These are phyloP conservation scores for Flaveria linearis DNA, from an alignment of 129 eudicot genomes.

Conservation along the genomic window DNA sequence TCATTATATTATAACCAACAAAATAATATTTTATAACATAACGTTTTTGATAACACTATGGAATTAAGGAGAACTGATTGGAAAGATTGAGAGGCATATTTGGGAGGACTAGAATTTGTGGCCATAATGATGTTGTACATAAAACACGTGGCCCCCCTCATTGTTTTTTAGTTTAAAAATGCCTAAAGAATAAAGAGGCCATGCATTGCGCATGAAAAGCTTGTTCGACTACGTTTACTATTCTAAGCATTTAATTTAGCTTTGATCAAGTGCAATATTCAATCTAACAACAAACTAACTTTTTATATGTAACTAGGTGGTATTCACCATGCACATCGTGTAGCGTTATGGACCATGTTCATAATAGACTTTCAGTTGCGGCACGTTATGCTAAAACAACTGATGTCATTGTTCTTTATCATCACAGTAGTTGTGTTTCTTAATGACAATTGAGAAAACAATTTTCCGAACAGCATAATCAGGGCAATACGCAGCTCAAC, in stretches of 20 bases:
- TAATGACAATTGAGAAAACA: no score
- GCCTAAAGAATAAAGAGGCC: slow-evolving; percentile 32
- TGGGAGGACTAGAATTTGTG: slow-evolving; percentile 29
- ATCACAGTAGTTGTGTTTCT: no score
- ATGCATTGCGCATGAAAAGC: slow-evolving; percentile 44
- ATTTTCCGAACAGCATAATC: no score
- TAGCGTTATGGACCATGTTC: no score
- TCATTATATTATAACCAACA: background rate
- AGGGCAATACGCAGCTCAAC: no score
- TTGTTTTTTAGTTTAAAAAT: slow-evolving; percentile 18
- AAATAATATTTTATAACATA: background rate
- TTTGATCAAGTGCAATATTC: background rate
- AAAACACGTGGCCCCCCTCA: slow-evolving; percentile 32
- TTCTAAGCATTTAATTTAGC: background rate
- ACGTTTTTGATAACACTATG: background rate
- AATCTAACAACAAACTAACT: background rate
- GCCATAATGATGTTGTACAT: slow-evolving; percentile 41
- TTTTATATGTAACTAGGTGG: background rate
- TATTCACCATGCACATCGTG: no score
- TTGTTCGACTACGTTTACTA: slow-evolving; percentile 26
- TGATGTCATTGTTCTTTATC: no score
- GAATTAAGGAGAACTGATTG: slow-evolving; percentile 31
- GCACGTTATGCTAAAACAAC: no score
- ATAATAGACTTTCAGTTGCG: no score
- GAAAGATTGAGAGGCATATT: slow-evolving; percentile 29